Evolutionary conservation across 257 asterid genomes (phyloP).

Genomic region (Rehmannia glutinosa): DNA sequence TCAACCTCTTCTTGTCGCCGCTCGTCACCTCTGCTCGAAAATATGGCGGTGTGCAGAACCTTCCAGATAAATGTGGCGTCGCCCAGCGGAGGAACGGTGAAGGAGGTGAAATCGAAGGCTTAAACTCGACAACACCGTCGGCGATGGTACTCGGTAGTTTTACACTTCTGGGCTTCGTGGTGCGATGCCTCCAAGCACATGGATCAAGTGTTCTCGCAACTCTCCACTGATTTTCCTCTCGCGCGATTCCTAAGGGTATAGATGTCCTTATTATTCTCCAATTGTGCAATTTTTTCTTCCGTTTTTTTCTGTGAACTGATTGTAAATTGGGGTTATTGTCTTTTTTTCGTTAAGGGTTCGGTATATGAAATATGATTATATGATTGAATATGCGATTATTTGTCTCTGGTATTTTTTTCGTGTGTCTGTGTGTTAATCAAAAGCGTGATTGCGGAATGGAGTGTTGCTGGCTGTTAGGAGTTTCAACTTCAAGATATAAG

Average conservation of each 20-base stretch:
- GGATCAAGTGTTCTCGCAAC: slow-evolving; percentile 94
- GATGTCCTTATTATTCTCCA: too few species aligned
- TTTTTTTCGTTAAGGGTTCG: slow-evolving; percentile 22
- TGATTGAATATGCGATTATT: not conserved
- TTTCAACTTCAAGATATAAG: too few species aligned
- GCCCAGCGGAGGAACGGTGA: too few species aligned
- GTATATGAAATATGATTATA: not conserved
- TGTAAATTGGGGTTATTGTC: too few species aligned
- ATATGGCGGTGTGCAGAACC: too few species aligned
- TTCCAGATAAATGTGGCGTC: too few species aligned
- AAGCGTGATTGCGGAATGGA: slow-evolving; percentile 1
- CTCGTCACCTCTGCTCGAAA: too few species aligned
- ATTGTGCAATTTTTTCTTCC: too few species aligned
- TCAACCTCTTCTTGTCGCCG: too few species aligned
- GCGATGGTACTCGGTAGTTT: slow-evolving; percentile 38
- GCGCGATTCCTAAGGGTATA: too few species aligned
- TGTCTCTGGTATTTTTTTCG: not conserved
- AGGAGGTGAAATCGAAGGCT: slow-evolving; percentile 60
- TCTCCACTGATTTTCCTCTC: slow-evolving; percentile 85
- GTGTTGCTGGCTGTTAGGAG: not conserved
- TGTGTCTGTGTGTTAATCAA: not conserved
- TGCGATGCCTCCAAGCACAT: slow-evolving; percentile 97
- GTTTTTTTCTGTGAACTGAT: too few species aligned
- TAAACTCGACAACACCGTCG: slow-evolving; percentile 52
- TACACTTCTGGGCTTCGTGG: slow-evolving; percentile 98